A percentile compares a stretch with the other conserved stretches of the same genome.
These are phyloP conservation scores for Chrysopogon serrulatus DNA, from an alignment of 176 grass and related monocot species.

Conservation along the genomic window DNA sequence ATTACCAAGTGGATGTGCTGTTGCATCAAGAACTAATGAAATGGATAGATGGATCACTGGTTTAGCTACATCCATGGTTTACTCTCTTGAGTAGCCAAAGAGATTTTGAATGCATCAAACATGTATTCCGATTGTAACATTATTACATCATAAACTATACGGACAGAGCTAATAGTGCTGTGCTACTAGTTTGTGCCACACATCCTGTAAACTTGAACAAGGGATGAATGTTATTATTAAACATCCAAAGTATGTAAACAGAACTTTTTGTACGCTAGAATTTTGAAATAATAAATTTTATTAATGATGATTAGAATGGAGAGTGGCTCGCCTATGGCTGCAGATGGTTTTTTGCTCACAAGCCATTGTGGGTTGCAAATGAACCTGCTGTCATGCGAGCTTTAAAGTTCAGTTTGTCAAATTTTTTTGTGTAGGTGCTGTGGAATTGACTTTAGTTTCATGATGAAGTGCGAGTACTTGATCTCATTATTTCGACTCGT, in stretches of 20 bases:
- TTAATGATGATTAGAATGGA: neutral
- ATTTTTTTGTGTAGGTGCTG: neutral
- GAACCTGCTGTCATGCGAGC: too few species aligned
- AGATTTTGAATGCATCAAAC: conserved; percentile 38
- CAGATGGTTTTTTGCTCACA: neutral
- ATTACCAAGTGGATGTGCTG: neutral
- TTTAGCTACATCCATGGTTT: neutral
- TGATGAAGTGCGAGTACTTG: neutral
- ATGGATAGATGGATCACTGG: neutral
- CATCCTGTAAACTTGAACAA: conserved; percentile 12
- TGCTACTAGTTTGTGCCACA: neutral
- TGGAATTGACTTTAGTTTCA: neutral
- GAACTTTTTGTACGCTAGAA: neutral
- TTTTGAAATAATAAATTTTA: neutral
- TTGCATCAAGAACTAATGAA: neutral
- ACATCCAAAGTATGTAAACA: neutral
- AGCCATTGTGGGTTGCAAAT: neutral
- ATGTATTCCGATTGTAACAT: conserved; percentile 17
- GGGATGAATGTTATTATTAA: neutral
- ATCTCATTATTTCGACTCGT: neutral
- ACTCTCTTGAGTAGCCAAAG: conserved; percentile 12
- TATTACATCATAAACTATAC: conserved; percentile 19
- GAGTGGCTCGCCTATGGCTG: neutral
- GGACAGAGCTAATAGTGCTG: neutral
- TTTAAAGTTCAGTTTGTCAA: neutral